Conservation (phyloP, 805 yeast species). For the Schwanniomyces vanrijiae region DNA sequence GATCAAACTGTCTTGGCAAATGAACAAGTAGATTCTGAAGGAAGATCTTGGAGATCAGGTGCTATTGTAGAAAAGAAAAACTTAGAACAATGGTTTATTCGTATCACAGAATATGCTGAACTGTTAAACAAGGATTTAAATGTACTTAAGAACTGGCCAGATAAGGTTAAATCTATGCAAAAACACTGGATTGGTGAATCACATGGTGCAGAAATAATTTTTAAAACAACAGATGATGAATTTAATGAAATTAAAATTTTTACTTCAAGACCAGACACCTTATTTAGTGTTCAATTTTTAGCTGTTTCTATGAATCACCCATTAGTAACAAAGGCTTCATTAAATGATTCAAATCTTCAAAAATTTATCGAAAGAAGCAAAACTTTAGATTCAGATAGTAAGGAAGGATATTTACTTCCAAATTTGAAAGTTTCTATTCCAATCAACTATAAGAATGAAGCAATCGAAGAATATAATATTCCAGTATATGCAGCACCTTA, state of each 20-base stretch:
- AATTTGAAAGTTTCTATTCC: conserved; percentile 58
- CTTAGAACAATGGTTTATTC: conserved; percentile 91
- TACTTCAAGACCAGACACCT: conserved; percentile 90
- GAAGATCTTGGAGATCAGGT: conserved; percentile 96
- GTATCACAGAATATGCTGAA: conserved; percentile 79
- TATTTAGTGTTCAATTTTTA: conserved; percentile 77
- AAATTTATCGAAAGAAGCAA: conserved; percentile 56
- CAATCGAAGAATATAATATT: conserved; percentile 25
- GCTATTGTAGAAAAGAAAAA: conserved; percentile 83
- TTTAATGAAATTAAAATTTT: conserved; percentile 50
- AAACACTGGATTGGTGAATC: conserved; percentile 92
- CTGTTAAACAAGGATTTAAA: conserved; percentile 65
- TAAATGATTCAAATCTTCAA: conserved; percentile 37
- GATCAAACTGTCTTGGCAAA: conserved; percentile 92
- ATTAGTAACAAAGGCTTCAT: conserved; percentile 42
- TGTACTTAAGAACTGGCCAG: conserved; percentile 75
- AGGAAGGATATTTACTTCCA: conserved; percentile 57
- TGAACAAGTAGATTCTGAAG: conserved; percentile 91
- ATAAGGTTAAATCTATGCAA: conserved; percentile 87
- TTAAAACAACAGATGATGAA: conserved; percentile 30
- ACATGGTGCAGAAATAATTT: conserved; percentile 69
- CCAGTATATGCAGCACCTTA: conserved; percentile 92
- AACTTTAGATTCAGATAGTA: conserved; percentile 24
- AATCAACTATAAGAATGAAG: conserved; percentile 34
- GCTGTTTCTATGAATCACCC: conserved; percentile 79